Conservation (phyloP, 2,329 filamentous ascomycete species). For the Neoscytalidium dimidiatum region DNA sequence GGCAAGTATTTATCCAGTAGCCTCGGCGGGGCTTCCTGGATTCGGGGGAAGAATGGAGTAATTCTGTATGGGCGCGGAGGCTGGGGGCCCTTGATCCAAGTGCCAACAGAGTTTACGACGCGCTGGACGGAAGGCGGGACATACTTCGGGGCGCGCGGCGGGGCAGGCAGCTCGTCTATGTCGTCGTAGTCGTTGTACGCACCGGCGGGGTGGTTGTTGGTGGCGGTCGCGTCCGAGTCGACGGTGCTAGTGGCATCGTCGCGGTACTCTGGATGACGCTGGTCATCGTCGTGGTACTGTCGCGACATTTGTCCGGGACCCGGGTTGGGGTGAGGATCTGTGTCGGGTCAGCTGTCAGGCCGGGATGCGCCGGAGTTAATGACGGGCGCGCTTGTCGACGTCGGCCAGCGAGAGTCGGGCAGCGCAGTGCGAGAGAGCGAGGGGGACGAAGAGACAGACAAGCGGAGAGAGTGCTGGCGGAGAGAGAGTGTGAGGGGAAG, state of each 20-base stretch:
- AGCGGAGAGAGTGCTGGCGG: background rate
- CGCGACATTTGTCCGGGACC: background rate
- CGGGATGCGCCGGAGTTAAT: slow-evolving; percentile 10
- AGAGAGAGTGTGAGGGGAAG: too few relatives aligned
- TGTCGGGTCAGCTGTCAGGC: background rate
- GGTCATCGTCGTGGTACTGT: background rate
- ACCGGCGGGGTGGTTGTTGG: slow-evolving; percentile 24
- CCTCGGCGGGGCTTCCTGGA: slow-evolving; percentile 68
- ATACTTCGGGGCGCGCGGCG: slow-evolving; percentile 30
- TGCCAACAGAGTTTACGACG: slow-evolving; percentile 41
- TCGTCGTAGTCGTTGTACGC: slow-evolving; percentile 33
- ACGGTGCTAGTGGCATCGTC: slow-evolving; percentile 32
- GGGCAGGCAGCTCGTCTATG: slow-evolving; percentile 32
- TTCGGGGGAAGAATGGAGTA: slow-evolving; percentile 58
- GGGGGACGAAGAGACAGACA: background rate
- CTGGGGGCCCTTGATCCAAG: slow-evolving; percentile 52
- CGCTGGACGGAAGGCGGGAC: slow-evolving; percentile 57
- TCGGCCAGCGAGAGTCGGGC: slow-evolving; percentile 1
- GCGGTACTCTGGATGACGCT: slow-evolving; percentile 28
- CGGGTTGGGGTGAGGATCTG: background rate
- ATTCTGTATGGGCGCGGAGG: slow-evolving; percentile 53
- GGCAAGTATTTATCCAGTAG: slow-evolving; percentile 66
- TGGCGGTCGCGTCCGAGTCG: slow-evolving; percentile 29
- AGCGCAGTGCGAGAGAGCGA: background rate
- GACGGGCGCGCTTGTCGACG: background rate